phyloP scores from a whole-genome alignment of 1,284 basidiomycete species.

The Rhodofomes roseus region DNA sequence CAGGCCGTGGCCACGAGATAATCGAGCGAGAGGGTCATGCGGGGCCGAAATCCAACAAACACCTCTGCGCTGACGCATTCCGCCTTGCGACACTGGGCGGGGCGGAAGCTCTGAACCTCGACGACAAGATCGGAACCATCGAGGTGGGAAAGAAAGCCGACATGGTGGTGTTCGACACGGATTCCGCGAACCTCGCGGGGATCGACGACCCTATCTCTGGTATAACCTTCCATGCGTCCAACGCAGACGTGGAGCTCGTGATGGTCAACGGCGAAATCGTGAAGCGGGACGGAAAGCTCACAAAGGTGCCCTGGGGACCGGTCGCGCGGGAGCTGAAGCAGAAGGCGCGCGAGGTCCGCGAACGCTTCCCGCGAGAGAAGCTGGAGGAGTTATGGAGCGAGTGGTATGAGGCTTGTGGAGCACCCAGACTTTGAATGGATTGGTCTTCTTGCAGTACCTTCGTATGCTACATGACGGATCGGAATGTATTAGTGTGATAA shows the following conservation, averaged over 20 bases:
- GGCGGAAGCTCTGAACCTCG: conserved; percentile 28
- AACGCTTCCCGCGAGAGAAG: conserved; percentile 35
- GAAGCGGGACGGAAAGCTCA: conserved; percentile 25
- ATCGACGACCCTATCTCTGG: conserved; percentile 27
- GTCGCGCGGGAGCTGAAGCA: conserved; percentile 42
- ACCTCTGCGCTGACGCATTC: conserved; percentile 27
- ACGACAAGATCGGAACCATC: conserved; percentile 26
- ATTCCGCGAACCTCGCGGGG: conserved; percentile 27
- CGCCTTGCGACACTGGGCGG: conserved; percentile 31
- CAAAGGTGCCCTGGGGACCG: conserved; percentile 23
- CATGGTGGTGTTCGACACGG: conserved; percentile 28
- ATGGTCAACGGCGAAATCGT: conserved; percentile 32
- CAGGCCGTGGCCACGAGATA: conserved; percentile 24
- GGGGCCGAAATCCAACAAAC: conserved; percentile 24
- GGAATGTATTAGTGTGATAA: neutral
- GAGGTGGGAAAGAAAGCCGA: conserved; percentile 34
- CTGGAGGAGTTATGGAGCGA: conserved; percentile 24
- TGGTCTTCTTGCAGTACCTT: neutral
- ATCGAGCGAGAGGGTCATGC: conserved; percentile 16
- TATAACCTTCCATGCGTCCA: conserved; percentile 30
- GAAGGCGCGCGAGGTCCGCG: conserved; percentile 43
- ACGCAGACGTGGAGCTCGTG: conserved; percentile 30
- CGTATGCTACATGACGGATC: neutral
- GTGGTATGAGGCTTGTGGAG: conserved; percentile 19
- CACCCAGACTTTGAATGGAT: conserved; percentile 9